Base-by-base conservation (phyloP, 192 early-diverging fungal species). In the Chytriomyces sp. region DNA sequence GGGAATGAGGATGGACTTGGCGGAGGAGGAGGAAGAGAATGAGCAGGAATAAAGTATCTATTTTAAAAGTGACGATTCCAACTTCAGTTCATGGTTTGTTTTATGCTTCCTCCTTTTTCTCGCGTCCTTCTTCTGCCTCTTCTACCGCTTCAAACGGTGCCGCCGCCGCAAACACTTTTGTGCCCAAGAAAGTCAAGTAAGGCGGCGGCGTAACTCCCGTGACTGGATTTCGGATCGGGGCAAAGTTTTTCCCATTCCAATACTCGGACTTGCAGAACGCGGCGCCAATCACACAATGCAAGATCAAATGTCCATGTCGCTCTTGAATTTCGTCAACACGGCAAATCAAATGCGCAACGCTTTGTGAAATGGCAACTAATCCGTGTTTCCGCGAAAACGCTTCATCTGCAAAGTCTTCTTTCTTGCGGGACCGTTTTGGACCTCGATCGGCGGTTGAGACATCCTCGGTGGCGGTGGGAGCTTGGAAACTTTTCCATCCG, bases 181-280 rank as follows among this genome's bases (percentile, higher is more conserved):
- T 75, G 24, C 82, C 82, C 45, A 83, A 60, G 70, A 83, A 83
- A 26, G 26, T 69, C 35, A 83, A 67, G 13, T 67, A 72, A 3
- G 79, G 66, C 10, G 68, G 69, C 16, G 10, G 10, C 63, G 11
- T 13, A 64, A 24, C n/a, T 26, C 11, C 63, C 4, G 48, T 60
- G n/a, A 18, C 68, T 50, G 62, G 68, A 16, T 61, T 48, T 3
- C 16, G 65, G 5, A 70, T 48, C 18, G 48, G 24, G 16, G 24
- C 80, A 67, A 84, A 80, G 35, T 79, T 79, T 23, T 67, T 43
- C 0, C 83, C 83, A 72, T 84, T 67, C 83, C 83, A 84, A 43
- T 77, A 77, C 45, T 28, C 53, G 9, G 20, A 3, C 45, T 72
- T 48, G 5, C 62, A 77, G 45, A 45, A 82, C 26, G 45, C 83